Conservation (phyloP, 768 basidiomycete genomes). For the Udeniomyces megalosporus region DNA sequence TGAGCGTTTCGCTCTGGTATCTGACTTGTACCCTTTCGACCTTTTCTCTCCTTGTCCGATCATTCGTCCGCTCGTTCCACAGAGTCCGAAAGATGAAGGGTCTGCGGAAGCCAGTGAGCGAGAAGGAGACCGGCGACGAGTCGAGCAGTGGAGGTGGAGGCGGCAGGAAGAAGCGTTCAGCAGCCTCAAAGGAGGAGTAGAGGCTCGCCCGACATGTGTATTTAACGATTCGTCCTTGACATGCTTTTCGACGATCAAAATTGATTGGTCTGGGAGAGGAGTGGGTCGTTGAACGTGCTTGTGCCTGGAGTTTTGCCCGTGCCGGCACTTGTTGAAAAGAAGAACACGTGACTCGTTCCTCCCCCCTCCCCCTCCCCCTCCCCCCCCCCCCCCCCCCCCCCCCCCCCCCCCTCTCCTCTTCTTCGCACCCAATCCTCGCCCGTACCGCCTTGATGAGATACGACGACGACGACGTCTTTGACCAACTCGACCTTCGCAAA, state of each 20-base stretch:
- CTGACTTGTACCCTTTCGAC: background rate
- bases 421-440: too few relatives aligned
- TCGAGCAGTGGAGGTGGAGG: background rate
- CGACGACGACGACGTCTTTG: too few relatives aligned
- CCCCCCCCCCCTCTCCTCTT: background rate
- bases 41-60: background rate
- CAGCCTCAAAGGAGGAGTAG: background rate
- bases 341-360: too few relatives aligned
- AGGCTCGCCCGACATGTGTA: too few relatives aligned
- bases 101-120: conserved; percentile 32
- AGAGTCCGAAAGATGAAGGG: conserved; percentile 87
- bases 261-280: too few relatives aligned
- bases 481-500: too few relatives aligned
- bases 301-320: too few relatives aligned
- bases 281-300: too few relatives aligned
- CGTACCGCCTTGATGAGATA: too few relatives aligned
- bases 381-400: background rate
- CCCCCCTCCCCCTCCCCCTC: background rate
- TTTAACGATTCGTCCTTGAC: too few relatives aligned
- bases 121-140: background rate
- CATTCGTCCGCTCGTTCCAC: background rate
- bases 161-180: conserved; percentile 3
- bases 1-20: background rate
- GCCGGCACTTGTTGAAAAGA: too few relatives aligned
- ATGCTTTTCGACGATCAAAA: too few relatives aligned